Percentiles rank a stretch among this genome's conserved stretches.
These are phyloP conservation scores for Dillenia suffruticosa DNA, from an alignment of 164 flowering plant genomes.

Conservation along the genomic window DNA sequence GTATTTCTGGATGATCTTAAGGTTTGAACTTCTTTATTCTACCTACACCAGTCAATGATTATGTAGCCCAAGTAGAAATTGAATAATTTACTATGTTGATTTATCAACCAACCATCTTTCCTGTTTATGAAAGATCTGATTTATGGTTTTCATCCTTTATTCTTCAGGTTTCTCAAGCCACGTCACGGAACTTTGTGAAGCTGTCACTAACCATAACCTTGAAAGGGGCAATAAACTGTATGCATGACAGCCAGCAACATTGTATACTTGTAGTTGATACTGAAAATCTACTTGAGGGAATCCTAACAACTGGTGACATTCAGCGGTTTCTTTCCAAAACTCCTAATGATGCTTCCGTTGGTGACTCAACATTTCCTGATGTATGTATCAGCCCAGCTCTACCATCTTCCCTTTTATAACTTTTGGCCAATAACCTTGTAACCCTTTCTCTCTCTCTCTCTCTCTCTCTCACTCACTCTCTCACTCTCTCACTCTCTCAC, in stretches of 20 bases:
- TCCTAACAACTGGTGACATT: conserved; percentile 78
- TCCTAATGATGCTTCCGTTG: conserved; percentile 31
- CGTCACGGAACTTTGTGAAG: conserved; percentile 65
- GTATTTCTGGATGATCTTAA: conserved; percentile 62
- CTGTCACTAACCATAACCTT: conserved; percentile 41
- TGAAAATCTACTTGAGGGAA: conserved; percentile 82
- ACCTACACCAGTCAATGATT: not conserved
- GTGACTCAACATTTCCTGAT: conserved; percentile 41
- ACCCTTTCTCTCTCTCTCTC: too few relatives aligned
- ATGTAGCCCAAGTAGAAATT: not conserved
- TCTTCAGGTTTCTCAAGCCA: conserved; percentile 78
- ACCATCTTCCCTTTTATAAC: not conserved
- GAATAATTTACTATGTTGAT: not conserved
- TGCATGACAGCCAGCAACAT: conserved; percentile 62
- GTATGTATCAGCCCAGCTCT: conserved; percentile 36
- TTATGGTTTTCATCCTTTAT: not conserved
- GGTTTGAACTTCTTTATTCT: conserved; percentile 33
- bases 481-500: too few relatives aligned
- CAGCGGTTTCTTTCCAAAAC: conserved; percentile 45
- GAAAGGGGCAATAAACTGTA: conserved; percentile 55
- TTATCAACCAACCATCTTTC: not conserved
- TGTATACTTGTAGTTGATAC: conserved; percentile 71
- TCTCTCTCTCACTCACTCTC: too few relatives aligned
- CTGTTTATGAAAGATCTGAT: not conserved
- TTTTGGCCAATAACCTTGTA: not conserved